Evolutionary conservation across 768 basidiomycete species (phyloP).

Genomic region (Hericium alpestre): DNA sequence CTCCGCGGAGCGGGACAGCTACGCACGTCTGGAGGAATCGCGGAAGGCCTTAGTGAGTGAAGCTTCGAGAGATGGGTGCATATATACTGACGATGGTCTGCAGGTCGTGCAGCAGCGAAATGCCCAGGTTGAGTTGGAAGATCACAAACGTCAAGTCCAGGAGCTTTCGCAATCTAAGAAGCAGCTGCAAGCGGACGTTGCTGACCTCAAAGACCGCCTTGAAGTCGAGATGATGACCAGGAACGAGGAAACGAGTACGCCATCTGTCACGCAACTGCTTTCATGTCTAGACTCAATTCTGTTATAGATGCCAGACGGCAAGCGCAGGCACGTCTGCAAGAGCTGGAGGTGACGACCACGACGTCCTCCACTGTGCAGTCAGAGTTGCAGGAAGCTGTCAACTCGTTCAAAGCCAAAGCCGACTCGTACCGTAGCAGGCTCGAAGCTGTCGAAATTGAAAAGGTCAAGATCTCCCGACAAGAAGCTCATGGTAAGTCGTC

Average conservation of each 20-base stretch:
- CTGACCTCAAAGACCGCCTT: constrained; percentile 43
- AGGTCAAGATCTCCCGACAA: constrained; percentile 51
- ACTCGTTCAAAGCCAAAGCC: constrained; percentile 56
- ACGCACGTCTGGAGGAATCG: constrained; percentile 56
- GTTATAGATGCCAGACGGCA: constrained; percentile 45
- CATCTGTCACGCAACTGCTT: not conserved
- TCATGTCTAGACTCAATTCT: not conserved
- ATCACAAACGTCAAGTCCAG: constrained; percentile 49
- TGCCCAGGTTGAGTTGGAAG: constrained; percentile 54
- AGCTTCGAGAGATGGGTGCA: not conserved
- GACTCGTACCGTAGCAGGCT: constrained; percentile 46
- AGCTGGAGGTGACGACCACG: constrained; percentile 49
- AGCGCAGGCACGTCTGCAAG: constrained; percentile 48
- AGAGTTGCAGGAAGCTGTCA: constrained; percentile 57
- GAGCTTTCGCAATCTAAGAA: constrained; percentile 49
- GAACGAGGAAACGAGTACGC: constrained; percentile 48
- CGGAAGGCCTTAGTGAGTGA: constrained; percentile 53
- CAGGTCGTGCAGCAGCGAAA: constrained; percentile 60
- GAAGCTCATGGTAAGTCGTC: constrained; percentile 44
- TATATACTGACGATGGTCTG: not conserved
- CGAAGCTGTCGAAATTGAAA: constrained; percentile 59
- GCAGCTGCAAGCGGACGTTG: constrained; percentile 44
- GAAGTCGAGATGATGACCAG: constrained; percentile 40
- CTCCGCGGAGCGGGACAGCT: constrained; percentile 48
- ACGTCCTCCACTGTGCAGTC: constrained; percentile 50